Evolutionary conservation across 306 rosid species (phyloP).

Genomic region (Quercus aquifolioides): DNA sequence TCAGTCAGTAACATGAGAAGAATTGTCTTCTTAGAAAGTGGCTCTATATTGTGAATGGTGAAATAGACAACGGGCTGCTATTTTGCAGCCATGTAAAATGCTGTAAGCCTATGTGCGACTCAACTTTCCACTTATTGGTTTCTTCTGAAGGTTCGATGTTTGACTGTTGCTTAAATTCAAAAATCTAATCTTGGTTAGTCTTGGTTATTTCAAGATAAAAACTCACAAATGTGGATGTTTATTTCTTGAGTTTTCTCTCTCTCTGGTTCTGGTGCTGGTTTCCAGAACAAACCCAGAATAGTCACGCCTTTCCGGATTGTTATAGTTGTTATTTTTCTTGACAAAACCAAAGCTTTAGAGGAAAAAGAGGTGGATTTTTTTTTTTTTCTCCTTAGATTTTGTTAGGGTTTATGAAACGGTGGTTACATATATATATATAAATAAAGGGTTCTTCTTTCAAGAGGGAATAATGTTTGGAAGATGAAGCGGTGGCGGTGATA

Average conservation of each 20-base stretch:
- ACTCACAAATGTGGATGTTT: too few species aligned
- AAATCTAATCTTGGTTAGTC: background rate
- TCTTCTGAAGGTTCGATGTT: background rate
- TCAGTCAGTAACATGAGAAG: background rate
- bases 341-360: too few species aligned
- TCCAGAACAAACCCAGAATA: too few species aligned
- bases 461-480: background rate
- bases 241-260: too few species aligned
- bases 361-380: too few species aligned
- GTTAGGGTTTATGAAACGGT: background rate
- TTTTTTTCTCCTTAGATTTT: background rate
- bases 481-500: slow-evolving; percentile 13
- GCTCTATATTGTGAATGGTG: background rate
- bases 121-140: background rate
- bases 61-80: background rate
- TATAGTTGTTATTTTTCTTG: too few species aligned
- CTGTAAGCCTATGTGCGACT: background rate
- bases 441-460: too few species aligned
- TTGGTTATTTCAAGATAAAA: background rate
- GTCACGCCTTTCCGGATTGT: too few species aligned
- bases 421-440: background rate
- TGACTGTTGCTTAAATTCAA: background rate
- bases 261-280: too few species aligned
- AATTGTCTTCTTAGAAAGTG: background rate
- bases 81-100: background rate